phyloP scores from a whole-genome alignment of 2,329 filamentous ascomycete genomes.

The Pseudohalonectria lignicola region DNA sequence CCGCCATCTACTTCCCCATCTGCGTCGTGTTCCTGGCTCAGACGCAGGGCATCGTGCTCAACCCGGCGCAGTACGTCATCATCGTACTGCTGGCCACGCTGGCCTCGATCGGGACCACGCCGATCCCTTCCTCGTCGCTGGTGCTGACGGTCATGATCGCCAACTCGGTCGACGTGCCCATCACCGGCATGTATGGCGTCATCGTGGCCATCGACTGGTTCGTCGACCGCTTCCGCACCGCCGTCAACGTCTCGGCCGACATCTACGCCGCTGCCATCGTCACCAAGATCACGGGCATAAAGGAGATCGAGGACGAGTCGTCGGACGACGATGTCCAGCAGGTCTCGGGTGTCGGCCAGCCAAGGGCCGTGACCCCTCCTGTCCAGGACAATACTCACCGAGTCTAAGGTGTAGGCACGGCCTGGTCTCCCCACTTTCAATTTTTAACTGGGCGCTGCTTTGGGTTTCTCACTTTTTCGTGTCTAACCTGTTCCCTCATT shows the following conservation, averaged over 20 bases:
- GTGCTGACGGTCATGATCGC: constrained; percentile 38
- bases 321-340: not conserved
- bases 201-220: constrained; percentile 45
- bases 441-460: too few species aligned
- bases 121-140: constrained; percentile 39
- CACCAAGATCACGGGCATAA: constrained; percentile 25
- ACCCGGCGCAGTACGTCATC: constrained; percentile 33
- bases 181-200: constrained; percentile 23
- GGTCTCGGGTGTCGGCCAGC: not conserved
- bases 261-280: constrained; percentile 29
- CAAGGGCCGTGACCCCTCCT: too few species aligned
- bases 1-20: constrained; percentile 43
- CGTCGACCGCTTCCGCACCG: constrained; percentile 42
- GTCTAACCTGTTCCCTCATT: too few species aligned
- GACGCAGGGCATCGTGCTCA: constrained; percentile 33
- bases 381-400: not conserved
- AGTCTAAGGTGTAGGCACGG: not conserved
- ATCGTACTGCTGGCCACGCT: constrained; percentile 36
- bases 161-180: constrained; percentile 27
- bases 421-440: too few species aligned
- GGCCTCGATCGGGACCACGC: constrained; percentile 40
- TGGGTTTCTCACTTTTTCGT: too few species aligned
- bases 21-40: constrained; percentile 39
- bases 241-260: constrained; percentile 39
- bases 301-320: constrained; percentile 1